phyloP scores from a whole-genome alignment of 2,329 filamentous ascomycete genomes.

The Cladorrhinum sp. region DNA sequence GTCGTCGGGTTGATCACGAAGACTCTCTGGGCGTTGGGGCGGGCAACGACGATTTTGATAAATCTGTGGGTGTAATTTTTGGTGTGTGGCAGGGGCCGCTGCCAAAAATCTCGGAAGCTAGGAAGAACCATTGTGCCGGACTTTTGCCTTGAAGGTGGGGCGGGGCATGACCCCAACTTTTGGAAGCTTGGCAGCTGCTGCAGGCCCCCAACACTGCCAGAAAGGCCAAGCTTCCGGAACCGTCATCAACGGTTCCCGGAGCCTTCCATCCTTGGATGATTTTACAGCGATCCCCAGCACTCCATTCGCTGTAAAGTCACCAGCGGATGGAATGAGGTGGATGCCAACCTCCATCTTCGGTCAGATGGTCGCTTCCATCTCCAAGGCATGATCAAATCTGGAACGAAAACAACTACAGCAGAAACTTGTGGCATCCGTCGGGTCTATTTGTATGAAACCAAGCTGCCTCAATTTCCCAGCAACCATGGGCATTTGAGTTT shows the following conservation, averaged over 20 bases:
- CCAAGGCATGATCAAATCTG: not conserved
- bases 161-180: constrained; percentile 14
- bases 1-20: constrained; percentile 27
- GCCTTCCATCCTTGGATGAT: not conserved
- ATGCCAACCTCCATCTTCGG: no score
- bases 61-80: constrained; percentile 28
- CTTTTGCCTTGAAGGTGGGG: constrained; percentile 17
- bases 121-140: constrained; percentile 28
- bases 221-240: not conserved
- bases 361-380: no score
- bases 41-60: constrained; percentile 28
- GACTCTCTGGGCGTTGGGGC: constrained; percentile 22
- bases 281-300: not conserved
- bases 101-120: constrained; percentile 21
- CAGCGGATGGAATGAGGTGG: not conserved
- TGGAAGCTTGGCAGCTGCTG: not conserved
- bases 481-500: not conserved
- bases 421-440: not conserved
- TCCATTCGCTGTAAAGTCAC: not conserved
- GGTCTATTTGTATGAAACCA: not conserved
- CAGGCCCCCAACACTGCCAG: not conserved
- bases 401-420: not conserved
- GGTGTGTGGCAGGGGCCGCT: constrained; percentile 23
- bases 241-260: not conserved
- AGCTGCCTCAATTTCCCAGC: not conserved